Base-by-base conservation (phyloP, 73 alveolate species). In the Paramecium pentaurelia region DNA sequence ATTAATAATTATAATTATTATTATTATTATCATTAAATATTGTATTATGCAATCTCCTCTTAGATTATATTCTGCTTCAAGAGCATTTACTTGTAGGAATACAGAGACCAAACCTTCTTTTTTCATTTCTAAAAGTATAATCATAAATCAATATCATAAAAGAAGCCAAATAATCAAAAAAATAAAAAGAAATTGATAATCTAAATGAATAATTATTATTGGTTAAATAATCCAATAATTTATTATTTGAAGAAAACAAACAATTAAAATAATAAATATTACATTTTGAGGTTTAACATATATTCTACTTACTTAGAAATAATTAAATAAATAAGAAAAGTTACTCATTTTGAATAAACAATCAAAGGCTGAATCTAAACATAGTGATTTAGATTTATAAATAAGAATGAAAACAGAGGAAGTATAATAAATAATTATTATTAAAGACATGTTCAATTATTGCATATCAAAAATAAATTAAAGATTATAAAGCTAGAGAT, bases 61-160 rank as follows among this genome's bases (percentile, higher is more conserved):
- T 36, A 36, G 87, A 73, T 37, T 73, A n/a, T 73, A 73, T 37
- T 73, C 87, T 73, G 87, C 87, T 6, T 37, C 12, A 37, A 73
- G 87, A 73, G 10, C 60, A 73, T 73, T 73, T n/a, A 73, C 87
- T 30, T 73, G 60, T 18, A 73, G 47, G 40, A 30, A 20, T 54
- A 54, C 9, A 25, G 87, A 73, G n/a, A 34, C 87, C 87, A 73
- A 73, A 38, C 32, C 87, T 22, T 73, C 60, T 73, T 73, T 73
- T 36, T 37, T 40, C 58, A 40, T 73, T 73, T 73, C 87, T 16
- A 73, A 73, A 73, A 73, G 87, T 73, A 37, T 18, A 3, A 54
- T 25, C 16, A 34, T 37, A 8, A 34, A 73, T 73, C 25, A 73
- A 14, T 73, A 38, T 73, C 40, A 16, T 11, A 16, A 32, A 37